These are phyloP conservation scores for Citrus reticulata DNA, from an alignment of 345 rosid genomes.

Conservation along the genomic window DNA sequence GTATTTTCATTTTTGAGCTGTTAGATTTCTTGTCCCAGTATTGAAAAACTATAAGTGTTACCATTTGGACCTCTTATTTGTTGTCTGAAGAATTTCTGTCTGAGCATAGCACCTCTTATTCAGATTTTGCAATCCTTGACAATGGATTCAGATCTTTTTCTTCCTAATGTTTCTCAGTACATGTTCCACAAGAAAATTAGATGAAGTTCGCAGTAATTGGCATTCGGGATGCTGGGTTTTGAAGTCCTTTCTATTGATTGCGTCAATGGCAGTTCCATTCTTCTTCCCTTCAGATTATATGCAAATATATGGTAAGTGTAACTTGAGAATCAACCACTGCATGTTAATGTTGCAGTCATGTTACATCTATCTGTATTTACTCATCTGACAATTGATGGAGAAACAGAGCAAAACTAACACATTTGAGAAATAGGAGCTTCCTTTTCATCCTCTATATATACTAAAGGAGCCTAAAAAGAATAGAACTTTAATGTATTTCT, in stretches of 20 bases:
- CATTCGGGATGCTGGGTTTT: slow-evolving; percentile 69
- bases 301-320: slow-evolving; percentile 61
- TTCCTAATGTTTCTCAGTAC: slow-evolving; percentile 66
- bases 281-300: slow-evolving; percentile 59
- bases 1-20: not conserved
- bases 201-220: slow-evolving; percentile 52
- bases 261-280: slow-evolving; percentile 51
- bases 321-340: not conserved
- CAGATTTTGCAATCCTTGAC: slow-evolving; percentile 34
- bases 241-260: slow-evolving; percentile 48
- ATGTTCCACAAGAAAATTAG: slow-evolving; percentile 53
- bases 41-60: not conserved
- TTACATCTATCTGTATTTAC: not conserved
- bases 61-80: not conserved
- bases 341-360: slow-evolving; percentile 1
- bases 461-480: no score
- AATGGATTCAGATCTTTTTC: slow-evolving; percentile 63
- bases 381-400: not conserved
- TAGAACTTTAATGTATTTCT: not conserved
- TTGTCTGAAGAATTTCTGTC: not conserved
- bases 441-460: not conserved
- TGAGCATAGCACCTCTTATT: no score
- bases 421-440: not conserved
- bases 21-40: not conserved
- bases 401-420: not conserved